A percentile compares a stretch with the other conserved stretches of the same genome.
Evolutionary conservation across 2,329 filamentous ascomycete genomes (phyloP).

Genomic region (Beauveria bassiana): DNA sequence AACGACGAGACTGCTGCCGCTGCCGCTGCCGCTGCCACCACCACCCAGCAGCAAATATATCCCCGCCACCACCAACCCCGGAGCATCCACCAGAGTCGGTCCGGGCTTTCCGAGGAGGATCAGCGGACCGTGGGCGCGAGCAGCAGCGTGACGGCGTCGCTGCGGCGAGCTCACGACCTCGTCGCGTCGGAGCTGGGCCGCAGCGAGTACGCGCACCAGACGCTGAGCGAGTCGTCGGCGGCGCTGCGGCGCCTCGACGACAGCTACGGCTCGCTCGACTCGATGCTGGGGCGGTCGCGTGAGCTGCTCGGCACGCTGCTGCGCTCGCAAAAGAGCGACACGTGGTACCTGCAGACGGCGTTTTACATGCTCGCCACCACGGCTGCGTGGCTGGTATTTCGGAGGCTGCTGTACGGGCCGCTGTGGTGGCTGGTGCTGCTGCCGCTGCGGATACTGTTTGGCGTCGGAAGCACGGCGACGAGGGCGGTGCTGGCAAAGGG

Average conservation of each 20-base stretch:
- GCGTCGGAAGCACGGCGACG: conserved; percentile 47
- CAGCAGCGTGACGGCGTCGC: conserved; percentile 73
- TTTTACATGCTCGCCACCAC: conserved; percentile 75
- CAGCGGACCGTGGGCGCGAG: conserved; percentile 69
- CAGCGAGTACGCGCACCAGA: conserved; percentile 84
- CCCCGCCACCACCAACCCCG: conserved; percentile 18
- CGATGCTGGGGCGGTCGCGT: conserved; percentile 65
- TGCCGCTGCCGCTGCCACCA: conserved; percentile 18
- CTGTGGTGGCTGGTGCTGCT: conserved; percentile 83
- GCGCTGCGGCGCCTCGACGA: conserved; percentile 76
- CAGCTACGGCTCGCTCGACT: conserved; percentile 72
- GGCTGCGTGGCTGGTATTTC: conserved; percentile 77
- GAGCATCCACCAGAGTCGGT: conserved; percentile 23
- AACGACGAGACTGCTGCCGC: conserved; percentile 16
- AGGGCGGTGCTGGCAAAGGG: conserved; percentile 38
- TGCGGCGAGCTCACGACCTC: conserved; percentile 78
- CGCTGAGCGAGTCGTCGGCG: conserved; percentile 73
- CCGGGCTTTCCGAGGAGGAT: conserved; percentile 52
- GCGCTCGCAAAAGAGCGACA: conserved; percentile 88
- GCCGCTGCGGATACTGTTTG: conserved; percentile 63
- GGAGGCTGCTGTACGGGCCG: conserved; percentile 80
- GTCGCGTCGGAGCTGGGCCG: conserved; percentile 79
- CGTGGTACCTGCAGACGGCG: conserved; percentile 91
- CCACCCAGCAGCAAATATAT: not conserved
- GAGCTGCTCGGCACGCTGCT: conserved; percentile 72